Base-by-base conservation (phyloP, 257 asterid genomes). In the Sherardia arvensis region DNA sequence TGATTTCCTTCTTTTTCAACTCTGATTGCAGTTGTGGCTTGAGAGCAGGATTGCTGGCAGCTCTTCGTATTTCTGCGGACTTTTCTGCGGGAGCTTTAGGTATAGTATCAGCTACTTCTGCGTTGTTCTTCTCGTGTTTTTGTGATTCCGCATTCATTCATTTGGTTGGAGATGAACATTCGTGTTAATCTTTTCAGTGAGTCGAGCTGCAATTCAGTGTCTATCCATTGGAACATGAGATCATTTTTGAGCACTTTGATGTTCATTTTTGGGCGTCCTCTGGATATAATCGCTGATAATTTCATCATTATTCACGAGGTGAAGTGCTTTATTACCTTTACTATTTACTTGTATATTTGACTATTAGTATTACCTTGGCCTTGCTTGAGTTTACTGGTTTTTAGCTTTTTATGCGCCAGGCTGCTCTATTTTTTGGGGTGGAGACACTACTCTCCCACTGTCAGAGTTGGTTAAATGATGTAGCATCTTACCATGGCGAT, bases 391-490 rank as follows among this genome's bases (percentile, higher is more conserved):
- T 38, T 4, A 22, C 55, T 25, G 53, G 43, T 20, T 25, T 69
- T 17, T 43, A 34, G 21, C 25, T 60, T 15, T 32, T 71, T 9
- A 64, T 72, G 23, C 15, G 18, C 28, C 84, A 87, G 97, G 88
- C 94, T 58, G 87, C 94, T 59, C 78, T 87, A 59, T 87, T 84
- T 81, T 90, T 91, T 80, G 95, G 96, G 65, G 95, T 87, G 71
- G 97, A 85, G 66, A 55, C 40, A 62, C 85, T 91, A 69, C 83
- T 87, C 62, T 73, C 62, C 66, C 83, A 73, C 59, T 91, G 95
- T 73, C 76, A 34, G 64, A 63, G 62, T 75, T 91, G 96, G 96
- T 79, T 87, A 75, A 76, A 62, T 29, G 83, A 84, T 59, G 73
- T 83, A 72, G 80, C 91, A 55, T 79, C 82, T 45, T 68, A 30